Conservation (phyloP, 176 grass and related monocot species). For the Carex kokanica region DNA sequence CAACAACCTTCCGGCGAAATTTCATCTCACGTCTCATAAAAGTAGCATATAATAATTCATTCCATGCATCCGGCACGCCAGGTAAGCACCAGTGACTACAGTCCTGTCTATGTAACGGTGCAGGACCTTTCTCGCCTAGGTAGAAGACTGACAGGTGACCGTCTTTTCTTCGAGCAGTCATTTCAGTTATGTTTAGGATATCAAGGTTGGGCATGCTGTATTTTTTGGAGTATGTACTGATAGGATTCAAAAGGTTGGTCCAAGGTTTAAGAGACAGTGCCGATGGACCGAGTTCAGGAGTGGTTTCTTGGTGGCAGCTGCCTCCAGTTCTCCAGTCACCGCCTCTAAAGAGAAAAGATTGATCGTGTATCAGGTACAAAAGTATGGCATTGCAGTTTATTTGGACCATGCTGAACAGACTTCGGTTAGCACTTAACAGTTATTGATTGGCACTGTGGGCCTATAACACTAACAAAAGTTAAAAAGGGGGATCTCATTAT, state of each 20-base stretch:
- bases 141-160: slow-evolving; percentile 74
- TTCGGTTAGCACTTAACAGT: not conserved
- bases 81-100: slow-evolving; percentile 99
- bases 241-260: slow-evolving; percentile 54
- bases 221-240: slow-evolving; percentile 42
- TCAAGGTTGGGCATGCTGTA: slow-evolving; percentile 36
- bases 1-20: slow-evolving; percentile 8
- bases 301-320: slow-evolving; percentile 66
- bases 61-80: slow-evolving; percentile 92
- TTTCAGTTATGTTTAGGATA: slow-evolving; percentile 75
- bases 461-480: not conserved
- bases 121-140: slow-evolving; percentile 45
- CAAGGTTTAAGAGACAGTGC: slow-evolving; percentile 41
- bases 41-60: slow-evolving; percentile 71
- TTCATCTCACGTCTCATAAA: slow-evolving; percentile 42
- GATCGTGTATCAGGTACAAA: slow-evolving; percentile 17
- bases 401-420: not conserved
- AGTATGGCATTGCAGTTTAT: not conserved
- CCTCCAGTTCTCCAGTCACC: slow-evolving; percentile 78
- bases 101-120: slow-evolving; percentile 62
- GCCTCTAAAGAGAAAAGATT: slow-evolving; percentile 38
- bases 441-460: not conserved
- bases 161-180: slow-evolving; percentile 74
- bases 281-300: slow-evolving; percentile 37
- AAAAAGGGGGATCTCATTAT: not conserved